Percentiles rank a stretch among this genome's conserved stretches.
These are phyloP conservation scores for Gossypium raimondii DNA, from an alignment of 345 rosid species.

Conservation along the genomic window DNA sequence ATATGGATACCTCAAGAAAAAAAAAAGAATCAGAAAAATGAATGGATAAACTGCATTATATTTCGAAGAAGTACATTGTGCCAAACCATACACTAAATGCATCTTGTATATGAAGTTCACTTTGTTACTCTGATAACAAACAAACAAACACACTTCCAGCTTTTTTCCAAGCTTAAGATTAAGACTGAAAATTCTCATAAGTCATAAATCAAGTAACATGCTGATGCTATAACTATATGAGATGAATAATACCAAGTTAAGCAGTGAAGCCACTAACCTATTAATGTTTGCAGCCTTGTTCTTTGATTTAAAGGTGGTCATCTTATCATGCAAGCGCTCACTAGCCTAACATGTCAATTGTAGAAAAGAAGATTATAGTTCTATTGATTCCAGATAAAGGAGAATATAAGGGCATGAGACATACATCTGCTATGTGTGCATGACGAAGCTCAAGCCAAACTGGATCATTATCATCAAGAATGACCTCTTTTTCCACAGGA, in stretches of 20 bases:
- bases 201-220: neutral
- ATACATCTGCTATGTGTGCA: slow-evolving; percentile 88
- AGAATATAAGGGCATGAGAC: slow-evolving; percentile 19
- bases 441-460: slow-evolving; percentile 97
- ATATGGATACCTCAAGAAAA: neutral
- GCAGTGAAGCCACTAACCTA: slow-evolving; percentile 27
- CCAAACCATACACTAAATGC: neutral
- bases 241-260: neutral
- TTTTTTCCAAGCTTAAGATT: neutral
- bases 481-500: slow-evolving; percentile 72
- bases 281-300: slow-evolving; percentile 92
- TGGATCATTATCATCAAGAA: slow-evolving; percentile 80
- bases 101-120: neutral
- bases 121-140: neutral
- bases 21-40: neutral
- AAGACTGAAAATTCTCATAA: neutral
- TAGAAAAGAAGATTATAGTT: slow-evolving; percentile 15
- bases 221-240: neutral
- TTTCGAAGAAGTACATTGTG: neutral
- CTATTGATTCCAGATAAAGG: slow-evolving; percentile 13
- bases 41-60: neutral
- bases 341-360: slow-evolving; percentile 61
- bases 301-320: slow-evolving; percentile 65
- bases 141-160: neutral
- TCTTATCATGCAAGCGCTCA: slow-evolving; percentile 83